Conservation (phyloP, 768 basidiomycete genomes). For the Rubroboletus satanas region DNA sequence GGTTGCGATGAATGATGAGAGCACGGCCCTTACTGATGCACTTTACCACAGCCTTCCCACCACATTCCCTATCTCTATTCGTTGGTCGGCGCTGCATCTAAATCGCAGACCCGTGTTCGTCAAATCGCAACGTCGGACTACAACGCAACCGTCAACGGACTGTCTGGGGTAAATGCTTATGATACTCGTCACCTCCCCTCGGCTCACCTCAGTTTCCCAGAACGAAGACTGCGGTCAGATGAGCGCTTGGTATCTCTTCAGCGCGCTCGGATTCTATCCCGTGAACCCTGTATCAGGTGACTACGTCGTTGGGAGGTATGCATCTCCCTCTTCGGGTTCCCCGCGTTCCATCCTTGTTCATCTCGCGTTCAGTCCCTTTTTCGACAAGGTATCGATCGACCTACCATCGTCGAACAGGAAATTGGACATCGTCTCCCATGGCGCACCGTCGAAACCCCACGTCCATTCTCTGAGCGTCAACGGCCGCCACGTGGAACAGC, state of each 20-base stretch:
- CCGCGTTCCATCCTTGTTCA: background rate
- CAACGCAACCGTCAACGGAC: conserved; percentile 61
- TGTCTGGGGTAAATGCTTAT: conserved; percentile 59
- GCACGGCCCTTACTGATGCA: conserved; percentile 3
- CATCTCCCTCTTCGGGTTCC: background rate
- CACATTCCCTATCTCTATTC: conserved; percentile 84
- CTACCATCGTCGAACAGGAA: conserved; percentile 40
- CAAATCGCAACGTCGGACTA: conserved; percentile 63
- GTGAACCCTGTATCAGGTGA: conserved; percentile 76
- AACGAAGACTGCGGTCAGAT: conserved; percentile 91
- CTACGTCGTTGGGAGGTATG: conserved; percentile 73
- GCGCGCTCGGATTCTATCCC: conserved; percentile 79
- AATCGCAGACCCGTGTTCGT: conserved; percentile 67
- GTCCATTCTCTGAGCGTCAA: conserved; percentile 58
- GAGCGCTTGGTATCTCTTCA: conserved; percentile 87
- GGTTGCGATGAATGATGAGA: conserved; percentile 23
- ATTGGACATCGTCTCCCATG: conserved; percentile 52
- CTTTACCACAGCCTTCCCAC: conserved; percentile 60
- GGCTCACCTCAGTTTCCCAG: conserved; percentile 31
- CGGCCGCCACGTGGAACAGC: conserved; percentile 38
- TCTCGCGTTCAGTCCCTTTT: conserved; percentile 41
- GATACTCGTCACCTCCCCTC: background rate
- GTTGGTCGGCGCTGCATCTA: conserved; percentile 65
- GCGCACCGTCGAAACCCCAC: conserved; percentile 58
- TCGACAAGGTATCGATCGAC: conserved; percentile 50